A percentile compares a stretch with the other conserved stretches of the same genome.
Evolutionary conservation across 2,329 filamentous ascomycete species (phyloP).

Genomic region (Colletotrichum magnum): DNA sequence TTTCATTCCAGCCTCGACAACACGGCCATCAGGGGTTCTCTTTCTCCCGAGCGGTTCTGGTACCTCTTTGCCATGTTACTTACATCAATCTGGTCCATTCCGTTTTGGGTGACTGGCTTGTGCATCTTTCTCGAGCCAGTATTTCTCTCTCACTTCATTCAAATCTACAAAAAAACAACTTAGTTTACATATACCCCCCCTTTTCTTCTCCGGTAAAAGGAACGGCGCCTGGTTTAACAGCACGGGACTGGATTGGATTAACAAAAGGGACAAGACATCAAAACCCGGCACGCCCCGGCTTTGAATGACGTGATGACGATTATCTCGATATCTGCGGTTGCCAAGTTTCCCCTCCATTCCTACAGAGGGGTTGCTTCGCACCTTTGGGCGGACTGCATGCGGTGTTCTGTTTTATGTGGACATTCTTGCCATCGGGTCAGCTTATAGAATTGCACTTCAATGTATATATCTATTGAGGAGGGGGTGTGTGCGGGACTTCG

Average conservation of each 20-base stretch:
- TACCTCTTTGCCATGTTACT: conserved; percentile 3
- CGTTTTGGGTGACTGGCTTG: conserved; percentile 1
- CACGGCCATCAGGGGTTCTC: conserved; percentile 4
- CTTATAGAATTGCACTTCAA: conserved; percentile 34
- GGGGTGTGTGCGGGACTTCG: neutral
- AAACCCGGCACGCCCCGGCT: conserved; percentile 16
- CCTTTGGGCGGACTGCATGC: conserved; percentile 9
- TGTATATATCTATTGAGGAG: conserved; percentile 36
- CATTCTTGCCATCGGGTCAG: conserved; percentile 9
- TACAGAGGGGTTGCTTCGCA: conserved; percentile 7
- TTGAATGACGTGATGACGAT: conserved; percentile 39
- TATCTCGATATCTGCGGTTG: conserved; percentile 36
- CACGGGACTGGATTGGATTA: conserved; percentile 33
- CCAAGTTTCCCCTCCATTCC: neutral
- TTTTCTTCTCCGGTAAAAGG: conserved; percentile 5
- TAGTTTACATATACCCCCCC: conserved; percentile 14
- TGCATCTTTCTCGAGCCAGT: neutral
- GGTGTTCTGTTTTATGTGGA: conserved; percentile 36
- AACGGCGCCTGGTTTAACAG: conserved; percentile 34
- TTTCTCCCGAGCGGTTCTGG: neutral
- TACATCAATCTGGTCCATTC: neutral
- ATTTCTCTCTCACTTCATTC: conserved; percentile 6
- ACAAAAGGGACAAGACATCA: conserved; percentile 25
- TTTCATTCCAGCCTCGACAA: conserved; percentile 17
- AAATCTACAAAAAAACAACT: conserved; percentile 14